Conservation (phyloP, 345 rosid species). For the Microcos paniculata region DNA sequence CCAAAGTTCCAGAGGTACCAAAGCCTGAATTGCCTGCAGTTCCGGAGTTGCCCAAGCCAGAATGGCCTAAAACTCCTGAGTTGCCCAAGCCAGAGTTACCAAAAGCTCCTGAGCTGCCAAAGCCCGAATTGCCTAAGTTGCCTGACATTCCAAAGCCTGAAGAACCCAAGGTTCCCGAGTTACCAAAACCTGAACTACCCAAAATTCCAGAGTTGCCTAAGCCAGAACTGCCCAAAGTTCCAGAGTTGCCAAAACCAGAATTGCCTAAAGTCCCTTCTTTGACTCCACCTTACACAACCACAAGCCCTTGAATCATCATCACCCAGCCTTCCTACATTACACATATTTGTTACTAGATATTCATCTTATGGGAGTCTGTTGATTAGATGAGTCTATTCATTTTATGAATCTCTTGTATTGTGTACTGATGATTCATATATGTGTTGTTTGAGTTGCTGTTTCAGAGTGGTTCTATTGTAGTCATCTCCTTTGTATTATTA, state of each 20-base stretch:
- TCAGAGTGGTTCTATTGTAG: background rate
- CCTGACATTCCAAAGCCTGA: background rate
- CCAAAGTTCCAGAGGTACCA: background rate
- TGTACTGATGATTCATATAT: background rate
- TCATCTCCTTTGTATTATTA: background rate
- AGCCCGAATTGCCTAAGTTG: background rate
- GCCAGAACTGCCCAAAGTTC: background rate
- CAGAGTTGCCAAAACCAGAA: background rate
- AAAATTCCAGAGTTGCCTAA: background rate
- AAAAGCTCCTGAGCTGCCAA: background rate
- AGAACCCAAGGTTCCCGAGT: background rate
- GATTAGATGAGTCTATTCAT: background rate
- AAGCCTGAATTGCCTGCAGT: background rate
- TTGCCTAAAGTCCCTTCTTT: background rate
- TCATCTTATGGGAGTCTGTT: background rate
- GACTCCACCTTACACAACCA: background rate
- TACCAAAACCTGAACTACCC: background rate
- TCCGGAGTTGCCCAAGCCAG: background rate
- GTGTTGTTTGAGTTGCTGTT: background rate
- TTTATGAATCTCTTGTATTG: background rate
- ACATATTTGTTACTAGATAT: background rate
- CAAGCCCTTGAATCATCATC: background rate
- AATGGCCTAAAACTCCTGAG: background rate
- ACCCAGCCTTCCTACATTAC: background rate
- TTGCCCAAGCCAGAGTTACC: background rate